phyloP scores from a whole-genome alignment of 176 grass and related monocot genomes.

The Dactylis glomerata region DNA sequence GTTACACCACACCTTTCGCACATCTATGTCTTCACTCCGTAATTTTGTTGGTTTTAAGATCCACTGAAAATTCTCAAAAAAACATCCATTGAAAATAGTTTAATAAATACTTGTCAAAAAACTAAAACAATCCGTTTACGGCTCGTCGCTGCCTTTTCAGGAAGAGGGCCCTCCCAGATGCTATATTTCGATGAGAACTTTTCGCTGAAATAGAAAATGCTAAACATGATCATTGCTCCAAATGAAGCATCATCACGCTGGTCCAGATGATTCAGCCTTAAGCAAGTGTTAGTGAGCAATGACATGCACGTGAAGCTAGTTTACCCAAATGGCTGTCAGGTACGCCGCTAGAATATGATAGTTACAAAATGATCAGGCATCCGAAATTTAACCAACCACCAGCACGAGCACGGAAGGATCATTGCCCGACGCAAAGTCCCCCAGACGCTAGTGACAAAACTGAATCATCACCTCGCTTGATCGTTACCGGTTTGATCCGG shows the following conservation, averaged over 20 bases:
- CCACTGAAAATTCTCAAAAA: no score
- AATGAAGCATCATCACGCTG: constrained; percentile 26
- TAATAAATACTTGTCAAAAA: not conserved
- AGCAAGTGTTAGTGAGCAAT: constrained; percentile 32
- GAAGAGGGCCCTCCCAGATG: not conserved
- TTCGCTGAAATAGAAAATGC: constrained; percentile 21
- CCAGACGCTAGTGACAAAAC: constrained; percentile 7
- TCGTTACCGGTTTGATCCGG: not conserved
- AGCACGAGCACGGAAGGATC: constrained; percentile 39
- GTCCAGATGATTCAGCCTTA: constrained; percentile 34
- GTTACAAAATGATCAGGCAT: constrained; percentile 14
- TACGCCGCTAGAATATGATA: constrained; percentile 4
- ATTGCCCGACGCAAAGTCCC: constrained; percentile 25
- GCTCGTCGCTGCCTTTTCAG: not conserved
- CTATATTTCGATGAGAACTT: constrained; percentile 27
- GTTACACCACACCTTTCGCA: constrained; percentile 33
- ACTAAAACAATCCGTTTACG: not conserved
- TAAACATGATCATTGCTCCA: constrained; percentile 22
- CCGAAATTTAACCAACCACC: constrained; percentile 40
- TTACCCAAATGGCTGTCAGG: constrained; percentile 2
- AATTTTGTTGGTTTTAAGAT: not conserved
- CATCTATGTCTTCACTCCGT: not conserved
- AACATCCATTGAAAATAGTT: no score
- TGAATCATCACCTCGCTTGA: not conserved
- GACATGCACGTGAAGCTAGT: constrained; percentile 24